These are phyloP conservation scores for Plantago coronopus DNA, from an alignment of 305 asterid genomes.

Conservation along the genomic window DNA sequence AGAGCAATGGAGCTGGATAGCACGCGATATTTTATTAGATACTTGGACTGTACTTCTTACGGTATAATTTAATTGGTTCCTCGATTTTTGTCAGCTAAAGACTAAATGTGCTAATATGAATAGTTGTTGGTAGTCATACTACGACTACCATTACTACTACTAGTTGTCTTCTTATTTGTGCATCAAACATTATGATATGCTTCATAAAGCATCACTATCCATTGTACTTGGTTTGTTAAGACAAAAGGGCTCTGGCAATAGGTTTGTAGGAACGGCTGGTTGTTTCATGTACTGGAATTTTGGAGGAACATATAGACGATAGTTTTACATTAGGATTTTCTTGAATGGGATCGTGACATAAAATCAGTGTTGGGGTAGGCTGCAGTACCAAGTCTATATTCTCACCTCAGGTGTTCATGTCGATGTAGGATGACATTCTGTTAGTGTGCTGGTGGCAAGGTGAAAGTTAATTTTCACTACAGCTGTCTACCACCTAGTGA, in stretches of 20 bases:
- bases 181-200: conserved; percentile 8
- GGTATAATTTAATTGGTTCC: conserved; percentile 45
- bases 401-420: background rate
- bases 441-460: conserved; percentile 1
- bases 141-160: background rate
- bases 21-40: conserved; percentile 92
- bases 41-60: conserved; percentile 80
- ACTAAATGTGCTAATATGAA: background rate
- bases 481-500: background rate
- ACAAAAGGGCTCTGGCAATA: conserved; percentile 14
- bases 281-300: conserved; percentile 1
- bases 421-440: conserved; percentile 10
- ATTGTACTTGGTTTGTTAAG: conserved; percentile 12
- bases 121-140: background rate
- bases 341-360: conserved; percentile 8
- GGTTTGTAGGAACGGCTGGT: conserved; percentile 5
- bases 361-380: conserved; percentile 14
- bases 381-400: conserved; percentile 8
- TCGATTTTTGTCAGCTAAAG: conserved; percentile 18
- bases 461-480: no score
- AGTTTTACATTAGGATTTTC: conserved; percentile 5
- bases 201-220: conserved; percentile 12
- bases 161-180: conserved; percentile 3
- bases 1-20: conserved; percentile 98
- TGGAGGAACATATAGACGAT: conserved; percentile 17